Evolutionary conservation across 1,139 yeast genomes (phyloP).

Genomic region (Scheffersomyces titani): DNA sequence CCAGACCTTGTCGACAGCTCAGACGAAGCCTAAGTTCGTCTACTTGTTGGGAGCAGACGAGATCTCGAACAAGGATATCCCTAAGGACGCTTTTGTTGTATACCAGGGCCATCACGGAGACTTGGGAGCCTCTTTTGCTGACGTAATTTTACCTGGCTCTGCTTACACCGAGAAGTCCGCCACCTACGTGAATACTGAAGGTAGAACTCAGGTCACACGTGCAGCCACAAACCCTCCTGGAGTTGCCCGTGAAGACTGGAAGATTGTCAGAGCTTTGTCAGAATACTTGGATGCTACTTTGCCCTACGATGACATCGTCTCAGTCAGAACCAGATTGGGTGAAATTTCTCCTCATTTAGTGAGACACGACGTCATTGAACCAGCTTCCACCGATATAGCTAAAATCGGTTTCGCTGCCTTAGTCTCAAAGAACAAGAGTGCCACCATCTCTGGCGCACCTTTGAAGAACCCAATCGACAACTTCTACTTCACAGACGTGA

Average conservation of each 20-base stretch:
- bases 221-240: slow-evolving; percentile 94
- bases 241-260: slow-evolving; percentile 92
- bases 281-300: slow-evolving; percentile 73
- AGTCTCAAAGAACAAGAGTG: slow-evolving; percentile 38
- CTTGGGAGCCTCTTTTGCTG: slow-evolving; percentile 84
- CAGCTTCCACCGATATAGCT: slow-evolving; percentile 59
- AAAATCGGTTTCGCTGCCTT: slow-evolving; percentile 57
- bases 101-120: slow-evolving; percentile 96
- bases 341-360: slow-evolving; percentile 83
- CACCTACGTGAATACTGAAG: slow-evolving; percentile 90
- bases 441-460: slow-evolving; percentile 48
- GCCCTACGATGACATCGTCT: slow-evolving; percentile 76
- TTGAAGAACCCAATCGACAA: slow-evolving; percentile 73
- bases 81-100: slow-evolving; percentile 83
- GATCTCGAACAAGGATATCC: slow-evolving; percentile 66
- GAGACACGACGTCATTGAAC: slow-evolving; percentile 75
- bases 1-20: slow-evolving; percentile 51
- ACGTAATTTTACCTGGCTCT: slow-evolving; percentile 83
- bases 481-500: slow-evolving; percentile 87
- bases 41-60: slow-evolving; percentile 89
- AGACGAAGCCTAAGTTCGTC: slow-evolving; percentile 69
- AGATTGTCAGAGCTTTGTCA: slow-evolving; percentile 78
- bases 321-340: slow-evolving; percentile 69
- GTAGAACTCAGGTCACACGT: slow-evolving; percentile 81
- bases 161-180: slow-evolving; percentile 89